Evolutionary conservation across 1,284 basidiomycete species (phyloP), one percentile per base, ranked within the genome.

Genomic region (Cryptococcus sp.): DNA sequence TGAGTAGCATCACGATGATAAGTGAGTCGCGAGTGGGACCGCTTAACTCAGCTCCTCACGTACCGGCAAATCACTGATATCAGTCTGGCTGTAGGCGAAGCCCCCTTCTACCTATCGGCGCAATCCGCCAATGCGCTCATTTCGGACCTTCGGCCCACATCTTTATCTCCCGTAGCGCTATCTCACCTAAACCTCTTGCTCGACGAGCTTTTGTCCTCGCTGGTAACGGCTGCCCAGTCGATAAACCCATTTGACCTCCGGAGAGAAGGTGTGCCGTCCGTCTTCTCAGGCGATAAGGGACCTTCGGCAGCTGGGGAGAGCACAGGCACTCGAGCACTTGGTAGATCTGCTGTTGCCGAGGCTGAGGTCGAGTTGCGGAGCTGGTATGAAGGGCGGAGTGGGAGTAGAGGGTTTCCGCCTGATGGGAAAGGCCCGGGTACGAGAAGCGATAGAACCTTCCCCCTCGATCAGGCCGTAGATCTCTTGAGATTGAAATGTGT

Each of bases 341-440:
- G 91, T 35, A 91, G 93, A 78, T 89, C 92, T 71, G 91, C 91
- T 5, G 81, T 94, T n/a, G 81, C 91, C 46, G 93, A 95, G 79
- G 93, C 93, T 0, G 93, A 96, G 73, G 82, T 96, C 50, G 93
- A 95, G 79, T 78, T 94, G 50, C 84, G 89, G 69, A 88, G 88
- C 10, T 93, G 92, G 81, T 69, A 84, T 86, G 62, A 89, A 82
- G 48, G 81, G 78, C 46, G 73, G 77, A 50, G 78, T 72, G 62
- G 50, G 6, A 55, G 54, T 3, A 62, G 53, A 17, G 74, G 71
- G 13, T 73, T 71, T 53, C 60, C 65, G 6, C 68, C 69, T 8
- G 61, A 66, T 53, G 69, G 70, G 23, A 57, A 68, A 20, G 74
- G 74, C 1, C 64, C 54, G 22, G 75, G 73, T 11, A 66, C 73